Base-by-base conservation (phyloP, 2,329 filamentous ascomycete species). In the Sarocladiaceae sp. region DNA sequence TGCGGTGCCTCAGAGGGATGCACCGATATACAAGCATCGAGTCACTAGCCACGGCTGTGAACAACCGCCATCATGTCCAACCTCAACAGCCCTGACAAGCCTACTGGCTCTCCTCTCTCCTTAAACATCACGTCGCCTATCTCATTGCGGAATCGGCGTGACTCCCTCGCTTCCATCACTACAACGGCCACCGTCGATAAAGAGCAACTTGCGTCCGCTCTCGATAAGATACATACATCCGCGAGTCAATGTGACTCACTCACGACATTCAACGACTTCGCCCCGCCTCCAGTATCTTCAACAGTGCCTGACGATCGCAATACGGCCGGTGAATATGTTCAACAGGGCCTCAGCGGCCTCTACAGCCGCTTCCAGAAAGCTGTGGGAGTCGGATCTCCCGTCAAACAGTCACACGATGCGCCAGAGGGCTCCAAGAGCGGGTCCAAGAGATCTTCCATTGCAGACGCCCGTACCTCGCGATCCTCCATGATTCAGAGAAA, bases 231-330 rank as follows among this genome's bases (percentile, higher is more conserved):
- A 53, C 91, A 96, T 63, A 88, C 74, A 42, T 82, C 86, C 5
- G 89, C 90, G n/a, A 94, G 86, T 57, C 85, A 87, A 59, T 86
- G 86, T 26, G 85, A 85, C 50, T 79, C 82, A 26, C 73, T 97
- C 39, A 97, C 91, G 2, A 94, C 89, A 7, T 97, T 97, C 66
- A 94, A 94, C 65, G 90, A 96, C 58, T 90, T 95, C 56, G 86
- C 85, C 1, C 82, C 83, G 1, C 82, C 83, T 4, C 82, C 85
- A 0, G 68, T 73, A 2, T 70, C 76, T 1, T 67, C 78, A 1
- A 69, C 74, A 2, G 65, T 70, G 12, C 64, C 72, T 19, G 88
- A 95, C 54, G 79, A 72, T 47, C 88, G 88, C 59, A 77, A 77
- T 7, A 70, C 87, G 29, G 73, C 83, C 0, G 79, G 81, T 20